These are phyloP conservation scores for Ophiostoma sp. DNA, from an alignment of 2,329 filamentous ascomycete species.

Conservation along the genomic window DNA sequence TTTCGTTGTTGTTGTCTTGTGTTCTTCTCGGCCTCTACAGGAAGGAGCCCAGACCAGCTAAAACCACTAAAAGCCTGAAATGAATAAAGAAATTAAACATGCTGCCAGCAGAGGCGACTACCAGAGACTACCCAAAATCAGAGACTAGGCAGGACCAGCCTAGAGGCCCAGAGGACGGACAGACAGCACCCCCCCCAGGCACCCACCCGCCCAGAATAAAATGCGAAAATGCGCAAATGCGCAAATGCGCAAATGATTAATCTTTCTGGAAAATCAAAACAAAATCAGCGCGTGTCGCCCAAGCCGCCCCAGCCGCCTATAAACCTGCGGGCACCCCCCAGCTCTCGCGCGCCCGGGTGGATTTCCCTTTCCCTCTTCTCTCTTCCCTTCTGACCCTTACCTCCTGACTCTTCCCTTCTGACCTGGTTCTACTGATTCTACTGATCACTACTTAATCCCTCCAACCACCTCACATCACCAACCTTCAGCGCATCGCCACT, in stretches of 20 bases:
- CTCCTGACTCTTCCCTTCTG: slow-evolving; percentile 14
- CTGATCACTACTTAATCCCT: background rate
- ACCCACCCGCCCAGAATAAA: background rate
- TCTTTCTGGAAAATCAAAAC: slow-evolving; percentile 13
- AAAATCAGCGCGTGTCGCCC: slow-evolving; percentile 28
- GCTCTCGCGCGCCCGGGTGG: slow-evolving; percentile 23
- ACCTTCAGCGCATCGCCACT: slow-evolving; percentile 25
- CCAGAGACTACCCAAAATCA: background rate
- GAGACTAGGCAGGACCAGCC: background rate
- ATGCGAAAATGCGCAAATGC: background rate
- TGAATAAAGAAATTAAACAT: background rate
- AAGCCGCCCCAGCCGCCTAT: slow-evolving; percentile 28
- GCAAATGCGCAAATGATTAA: background rate
- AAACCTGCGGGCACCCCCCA: slow-evolving; percentile 26
- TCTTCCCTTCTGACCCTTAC: background rate
- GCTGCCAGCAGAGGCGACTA: no score
- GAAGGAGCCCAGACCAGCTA: slow-evolving; percentile 2
- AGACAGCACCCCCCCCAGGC: background rate
- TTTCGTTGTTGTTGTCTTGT: background rate
- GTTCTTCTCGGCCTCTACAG: background rate
- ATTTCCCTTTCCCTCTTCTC: slow-evolving; percentile 17
- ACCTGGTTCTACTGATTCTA: slow-evolving; percentile 4
- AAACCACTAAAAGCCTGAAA: background rate
- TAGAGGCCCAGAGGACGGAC: background rate
- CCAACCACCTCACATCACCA: slow-evolving; percentile 19